Evolutionary conservation across 495 filamentous ascomycete species (phyloP).

Genomic region (Neurospora discreta): DNA sequence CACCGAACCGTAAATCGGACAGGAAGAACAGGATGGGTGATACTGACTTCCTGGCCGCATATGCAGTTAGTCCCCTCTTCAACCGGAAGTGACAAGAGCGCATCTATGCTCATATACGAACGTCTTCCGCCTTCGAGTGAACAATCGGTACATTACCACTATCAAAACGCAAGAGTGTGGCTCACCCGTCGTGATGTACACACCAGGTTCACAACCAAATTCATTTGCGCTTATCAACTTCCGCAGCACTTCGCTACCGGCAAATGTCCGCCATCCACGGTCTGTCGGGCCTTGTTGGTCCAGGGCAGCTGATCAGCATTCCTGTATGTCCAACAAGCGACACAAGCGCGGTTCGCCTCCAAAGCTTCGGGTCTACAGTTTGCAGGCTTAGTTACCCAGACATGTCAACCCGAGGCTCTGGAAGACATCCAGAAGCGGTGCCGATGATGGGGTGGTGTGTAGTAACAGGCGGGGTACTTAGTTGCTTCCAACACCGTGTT

Average conservation of each 20-base stretch:
- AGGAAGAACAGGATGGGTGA: not conserved
- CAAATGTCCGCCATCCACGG: too few species aligned
- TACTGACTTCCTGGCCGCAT: not conserved
- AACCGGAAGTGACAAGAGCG: not conserved
- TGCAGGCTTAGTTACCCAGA: too few species aligned
- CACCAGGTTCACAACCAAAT: not conserved
- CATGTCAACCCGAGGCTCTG: too few species aligned
- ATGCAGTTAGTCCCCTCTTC: not conserved
- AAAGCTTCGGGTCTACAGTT: not conserved
- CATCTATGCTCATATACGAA: too few species aligned
- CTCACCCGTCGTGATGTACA: not conserved
- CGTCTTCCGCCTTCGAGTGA: too few species aligned
- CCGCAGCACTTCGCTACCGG: not conserved
- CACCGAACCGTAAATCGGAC: not conserved
- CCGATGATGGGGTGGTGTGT: not conserved
- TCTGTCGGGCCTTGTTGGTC: not conserved
- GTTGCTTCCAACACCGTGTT: not conserved
- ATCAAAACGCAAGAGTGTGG: not conserved
- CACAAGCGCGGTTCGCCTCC: not conserved
- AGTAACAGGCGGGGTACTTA: not conserved
- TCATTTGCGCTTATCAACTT: not conserved
- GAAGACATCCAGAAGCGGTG: not conserved
- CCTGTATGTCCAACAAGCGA: not conserved
- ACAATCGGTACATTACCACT: not conserved
- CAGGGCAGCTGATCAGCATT: not conserved